phyloP scores from a whole-genome alignment of 208 protist species.

The Balamuthia mandrillaris region DNA sequence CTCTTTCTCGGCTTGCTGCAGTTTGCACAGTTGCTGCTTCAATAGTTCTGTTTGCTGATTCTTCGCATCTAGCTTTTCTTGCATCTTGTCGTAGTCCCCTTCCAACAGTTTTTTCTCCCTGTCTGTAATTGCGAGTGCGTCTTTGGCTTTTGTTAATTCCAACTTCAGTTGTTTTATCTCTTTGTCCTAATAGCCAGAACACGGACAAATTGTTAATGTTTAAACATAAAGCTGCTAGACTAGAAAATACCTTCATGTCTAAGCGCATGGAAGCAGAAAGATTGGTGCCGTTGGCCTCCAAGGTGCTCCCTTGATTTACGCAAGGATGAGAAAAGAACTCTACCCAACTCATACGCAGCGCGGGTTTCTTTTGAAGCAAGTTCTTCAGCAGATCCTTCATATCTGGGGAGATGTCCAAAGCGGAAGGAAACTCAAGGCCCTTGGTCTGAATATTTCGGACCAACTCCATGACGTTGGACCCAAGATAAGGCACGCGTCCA shows the following conservation, averaged over 20 bases:
- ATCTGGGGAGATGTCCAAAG: background rate
- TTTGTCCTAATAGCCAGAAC: background rate
- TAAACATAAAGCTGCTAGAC: background rate
- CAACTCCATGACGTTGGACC: background rate
- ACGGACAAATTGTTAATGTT: background rate
- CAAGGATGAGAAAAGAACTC: constrained; percentile 24
- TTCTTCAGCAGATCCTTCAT: constrained; percentile 34
- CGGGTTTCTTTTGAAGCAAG: constrained; percentile 5
- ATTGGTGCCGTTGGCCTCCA: background rate
- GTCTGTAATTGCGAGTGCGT: no score
- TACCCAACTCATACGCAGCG: constrained; percentile 14
- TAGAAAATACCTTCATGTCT: background rate
- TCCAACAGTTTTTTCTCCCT: no score
- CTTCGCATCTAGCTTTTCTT: background rate
- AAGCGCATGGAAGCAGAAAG: background rate
- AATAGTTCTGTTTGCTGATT: no score
- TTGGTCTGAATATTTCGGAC: background rate
- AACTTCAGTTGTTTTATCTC: background rate
- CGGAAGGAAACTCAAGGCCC: background rate
- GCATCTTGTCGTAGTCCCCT: background rate
- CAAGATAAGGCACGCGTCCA: background rate
- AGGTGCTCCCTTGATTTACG: background rate
- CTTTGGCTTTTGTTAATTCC: background rate
- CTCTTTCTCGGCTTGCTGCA: background rate
- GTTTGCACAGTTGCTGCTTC: background rate